phyloP scores from a whole-genome alignment of 1,139 yeast species.

The Zygosaccharomyces sapae region DNA sequence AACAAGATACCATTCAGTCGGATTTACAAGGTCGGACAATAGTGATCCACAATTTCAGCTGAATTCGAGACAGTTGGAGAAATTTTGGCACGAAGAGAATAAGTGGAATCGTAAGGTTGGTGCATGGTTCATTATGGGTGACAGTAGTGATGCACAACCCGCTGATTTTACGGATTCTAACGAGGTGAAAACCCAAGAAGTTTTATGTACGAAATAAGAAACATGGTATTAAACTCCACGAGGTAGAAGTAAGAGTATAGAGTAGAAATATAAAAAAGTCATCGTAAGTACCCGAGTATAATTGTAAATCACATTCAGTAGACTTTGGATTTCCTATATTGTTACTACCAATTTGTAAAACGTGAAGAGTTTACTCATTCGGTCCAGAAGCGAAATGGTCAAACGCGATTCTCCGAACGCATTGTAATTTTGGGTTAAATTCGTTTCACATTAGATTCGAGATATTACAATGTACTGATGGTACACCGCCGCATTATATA shows the following conservation, averaged over 20 bases:
- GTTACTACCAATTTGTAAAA: too few relatives aligned
- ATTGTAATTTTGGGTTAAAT: neutral
- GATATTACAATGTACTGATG: neutral
- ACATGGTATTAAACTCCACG: constrained; percentile 36
- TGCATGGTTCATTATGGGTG: constrained; percentile 32
- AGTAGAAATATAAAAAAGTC: too few relatives aligned
- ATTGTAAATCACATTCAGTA: neutral
- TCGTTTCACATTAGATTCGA: constrained; percentile 1
- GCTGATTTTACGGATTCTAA: constrained; percentile 10
- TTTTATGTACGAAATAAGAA: constrained; percentile 35
- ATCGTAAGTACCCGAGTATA: neutral
- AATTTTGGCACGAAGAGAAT: constrained; percentile 35
- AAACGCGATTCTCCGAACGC: constrained; percentile 2
- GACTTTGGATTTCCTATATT: too few relatives aligned
- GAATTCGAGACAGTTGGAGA: constrained; percentile 27
- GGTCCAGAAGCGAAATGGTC: neutral
- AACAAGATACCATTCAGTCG: constrained; percentile 25
- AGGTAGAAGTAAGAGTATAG: constrained; percentile 17
- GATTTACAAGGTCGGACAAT: constrained; percentile 8
- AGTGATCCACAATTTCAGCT: constrained; percentile 25
- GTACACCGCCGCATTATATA: neutral
- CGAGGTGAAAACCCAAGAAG: constrained; percentile 19
- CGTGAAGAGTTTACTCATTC: constrained; percentile 1
- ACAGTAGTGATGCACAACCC: constrained; percentile 12
- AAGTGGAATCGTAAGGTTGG: constrained; percentile 34